These are phyloP conservation scores for Discostella stelligeroides DNA, from an alignment of 108 stramenopile genomes.

Conservation along the genomic window DNA sequence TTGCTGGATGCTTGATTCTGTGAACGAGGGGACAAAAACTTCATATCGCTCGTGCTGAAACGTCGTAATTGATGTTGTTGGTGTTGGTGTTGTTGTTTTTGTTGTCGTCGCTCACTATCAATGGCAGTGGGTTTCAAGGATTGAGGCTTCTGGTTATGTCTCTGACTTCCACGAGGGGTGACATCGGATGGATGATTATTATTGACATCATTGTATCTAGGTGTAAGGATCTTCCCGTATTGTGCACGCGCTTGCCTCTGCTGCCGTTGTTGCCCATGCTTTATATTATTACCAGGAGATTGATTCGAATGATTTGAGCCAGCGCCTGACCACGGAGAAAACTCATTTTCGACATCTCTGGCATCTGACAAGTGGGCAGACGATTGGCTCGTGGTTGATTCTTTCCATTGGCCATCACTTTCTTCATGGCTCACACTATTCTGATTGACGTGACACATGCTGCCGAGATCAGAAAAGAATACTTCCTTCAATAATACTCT, in stretches of 20 bases:
- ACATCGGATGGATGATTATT: too few species aligned
- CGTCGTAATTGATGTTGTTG: too few species aligned
- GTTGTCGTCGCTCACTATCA: too few species aligned
- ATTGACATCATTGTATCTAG: not conserved
- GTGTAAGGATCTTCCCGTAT: not conserved
- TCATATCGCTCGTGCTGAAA: too few species aligned
- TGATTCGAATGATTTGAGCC: not conserved
- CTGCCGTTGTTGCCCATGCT: not conserved
- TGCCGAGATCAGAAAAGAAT: not conserved
- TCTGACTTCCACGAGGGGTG: too few species aligned
- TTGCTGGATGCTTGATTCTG: too few species aligned
- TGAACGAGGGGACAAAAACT: too few species aligned
- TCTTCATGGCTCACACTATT: constrained; percentile 7
- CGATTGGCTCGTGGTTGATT: constrained; percentile 3
- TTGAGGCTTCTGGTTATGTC: not conserved
- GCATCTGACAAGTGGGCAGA: constrained; percentile 25
- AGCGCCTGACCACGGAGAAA: constrained; percentile 30
- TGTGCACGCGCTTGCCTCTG: not conserved
- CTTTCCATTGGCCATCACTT: not conserved
- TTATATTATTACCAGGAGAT: not conserved
- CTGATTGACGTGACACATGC: constrained; percentile 8
- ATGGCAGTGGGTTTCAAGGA: not conserved
- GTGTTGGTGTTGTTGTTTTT: too few species aligned
- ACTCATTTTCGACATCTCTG: constrained; percentile 43
- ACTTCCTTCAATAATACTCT: constrained; percentile 16